Percentiles rank a stretch among this genome's conserved stretches.
Conservation (phyloP, 164 flowering plant genomes). For the Saururus chinensis region DNA sequence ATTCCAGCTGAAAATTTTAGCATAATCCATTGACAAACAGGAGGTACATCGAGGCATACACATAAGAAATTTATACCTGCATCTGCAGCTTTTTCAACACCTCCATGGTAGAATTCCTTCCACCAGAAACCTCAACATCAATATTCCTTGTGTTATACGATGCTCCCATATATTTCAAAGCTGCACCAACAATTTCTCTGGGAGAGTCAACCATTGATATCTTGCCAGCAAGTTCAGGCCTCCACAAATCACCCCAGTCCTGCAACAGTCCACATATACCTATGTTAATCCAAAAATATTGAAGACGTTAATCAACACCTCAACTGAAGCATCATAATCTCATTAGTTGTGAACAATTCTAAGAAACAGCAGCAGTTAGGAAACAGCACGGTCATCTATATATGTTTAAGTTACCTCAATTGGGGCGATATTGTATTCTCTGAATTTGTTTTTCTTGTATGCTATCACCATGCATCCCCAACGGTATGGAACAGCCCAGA, state of each 20-base stretch:
- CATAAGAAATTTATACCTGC: conserved; percentile 37
- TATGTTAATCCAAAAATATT: not conserved
- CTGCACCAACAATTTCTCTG: conserved; percentile 84
- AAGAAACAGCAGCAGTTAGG: not conserved
- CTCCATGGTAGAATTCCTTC: conserved; percentile 47
- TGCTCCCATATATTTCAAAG: conserved; percentile 87
- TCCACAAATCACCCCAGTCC: conserved; percentile 96
- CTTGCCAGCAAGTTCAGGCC: conserved; percentile 89
- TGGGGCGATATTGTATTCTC: conserved; percentile 60
- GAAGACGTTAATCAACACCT: not conserved
- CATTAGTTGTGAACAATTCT: no score
- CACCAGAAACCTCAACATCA: conserved; percentile 59
- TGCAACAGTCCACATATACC: conserved; percentile 21
- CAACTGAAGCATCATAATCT: no score
- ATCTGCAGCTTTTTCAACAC: conserved; percentile 48
- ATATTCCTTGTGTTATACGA: conserved; percentile 73
- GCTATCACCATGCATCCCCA: conserved; percentile 98
- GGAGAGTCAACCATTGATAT: conserved; percentile 92
- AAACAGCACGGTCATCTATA: not conserved
- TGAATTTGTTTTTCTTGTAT: conserved; percentile 75
- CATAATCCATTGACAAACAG: no score
- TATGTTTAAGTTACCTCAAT: conserved; percentile 43
- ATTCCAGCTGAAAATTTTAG: no score
- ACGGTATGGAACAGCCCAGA: conserved; percentile 92
- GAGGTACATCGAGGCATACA: not conserved